phyloP scores from a whole-genome alignment of 768 basidiomycete species.

The Lactifluus rugatus region DNA sequence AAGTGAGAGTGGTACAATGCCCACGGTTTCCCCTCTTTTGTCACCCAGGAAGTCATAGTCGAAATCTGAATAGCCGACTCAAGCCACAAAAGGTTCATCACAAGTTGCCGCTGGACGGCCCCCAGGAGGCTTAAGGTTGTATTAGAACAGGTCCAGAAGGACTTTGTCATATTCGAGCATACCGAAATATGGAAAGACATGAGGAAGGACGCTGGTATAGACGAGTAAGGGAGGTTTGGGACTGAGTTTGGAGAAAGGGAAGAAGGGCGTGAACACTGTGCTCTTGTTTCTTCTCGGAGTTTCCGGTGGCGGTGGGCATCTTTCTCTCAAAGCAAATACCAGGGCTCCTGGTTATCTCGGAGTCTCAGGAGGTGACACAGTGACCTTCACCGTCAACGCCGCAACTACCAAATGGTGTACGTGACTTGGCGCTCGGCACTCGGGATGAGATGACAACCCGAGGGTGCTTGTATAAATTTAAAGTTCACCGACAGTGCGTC shows the following conservation, averaged over 20 bases:
- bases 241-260: conserved; percentile 73
- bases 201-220: conserved; percentile 81
- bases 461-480: too few relatives aligned
- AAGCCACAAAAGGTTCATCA: conserved; percentile 85
- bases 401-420: not conserved
- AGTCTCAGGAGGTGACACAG: not conserved
- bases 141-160: not conserved
- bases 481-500: too few relatives aligned
- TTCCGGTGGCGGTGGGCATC: conserved; percentile 13
- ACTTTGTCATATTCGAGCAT: conserved; percentile 14
- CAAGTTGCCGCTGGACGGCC: conserved; percentile 71
- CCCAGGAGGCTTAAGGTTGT: conserved; percentile 49
- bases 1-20: conserved; percentile 3
- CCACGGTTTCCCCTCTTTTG: conserved; percentile 63
- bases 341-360: not conserved
- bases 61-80: conserved; percentile 59
- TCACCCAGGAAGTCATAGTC: conserved; percentile 70
- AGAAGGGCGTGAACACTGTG: conserved; percentile 47
- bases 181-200: conserved; percentile 88
- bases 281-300: conserved; percentile 6
- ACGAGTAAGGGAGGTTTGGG: conserved; percentile 64
- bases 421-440: not conserved
- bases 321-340: not conserved
- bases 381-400: not conserved
- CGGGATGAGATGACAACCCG: not conserved